phyloP scores from a whole-genome alignment of 2,329 filamentous ascomycete species.

The Ophiosphaerella narmari region DNA sequence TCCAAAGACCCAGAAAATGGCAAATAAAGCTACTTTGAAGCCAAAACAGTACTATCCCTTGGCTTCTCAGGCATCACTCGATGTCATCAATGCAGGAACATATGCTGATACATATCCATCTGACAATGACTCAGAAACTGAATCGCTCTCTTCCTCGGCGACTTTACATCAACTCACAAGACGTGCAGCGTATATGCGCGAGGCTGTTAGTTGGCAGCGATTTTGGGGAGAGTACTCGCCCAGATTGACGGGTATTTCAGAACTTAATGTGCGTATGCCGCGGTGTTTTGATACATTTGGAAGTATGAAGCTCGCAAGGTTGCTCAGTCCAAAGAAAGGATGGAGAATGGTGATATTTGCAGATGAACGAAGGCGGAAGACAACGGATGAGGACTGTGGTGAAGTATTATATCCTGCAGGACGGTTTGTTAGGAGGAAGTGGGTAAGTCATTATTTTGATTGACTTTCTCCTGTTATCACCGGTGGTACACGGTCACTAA shows the following conservation, averaged over 20 bases:
- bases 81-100: slow-evolving; percentile 12
- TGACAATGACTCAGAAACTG: background rate
- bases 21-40: background rate
- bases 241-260: slow-evolving; percentile 14
- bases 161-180: slow-evolving; percentile 11
- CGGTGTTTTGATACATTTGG: slow-evolving; percentile 19
- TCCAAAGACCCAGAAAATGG: slow-evolving; percentile 12
- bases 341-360: slow-evolving; percentile 25
- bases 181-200: slow-evolving; percentile 22
- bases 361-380: slow-evolving; percentile 16
- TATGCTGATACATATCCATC: background rate
- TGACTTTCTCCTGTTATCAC: too few species aligned
- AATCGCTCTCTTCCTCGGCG: background rate
- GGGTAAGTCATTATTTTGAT: background rate
- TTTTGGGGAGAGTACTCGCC: slow-evolving; percentile 29
- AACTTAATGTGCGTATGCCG: slow-evolving; percentile 31
- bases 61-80: background rate
- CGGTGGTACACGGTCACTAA: background rate
- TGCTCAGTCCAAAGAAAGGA: slow-evolving; percentile 15
- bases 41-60: background rate
- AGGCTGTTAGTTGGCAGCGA: slow-evolving; percentile 30
- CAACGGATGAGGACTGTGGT: background rate
- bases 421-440: background rate
- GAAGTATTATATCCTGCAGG: background rate
- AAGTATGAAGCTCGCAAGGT: slow-evolving; percentile 19